phyloP scores from a whole-genome alignment of 495 filamentous ascomycete genomes.

The Penicillium cataractarum region DNA sequence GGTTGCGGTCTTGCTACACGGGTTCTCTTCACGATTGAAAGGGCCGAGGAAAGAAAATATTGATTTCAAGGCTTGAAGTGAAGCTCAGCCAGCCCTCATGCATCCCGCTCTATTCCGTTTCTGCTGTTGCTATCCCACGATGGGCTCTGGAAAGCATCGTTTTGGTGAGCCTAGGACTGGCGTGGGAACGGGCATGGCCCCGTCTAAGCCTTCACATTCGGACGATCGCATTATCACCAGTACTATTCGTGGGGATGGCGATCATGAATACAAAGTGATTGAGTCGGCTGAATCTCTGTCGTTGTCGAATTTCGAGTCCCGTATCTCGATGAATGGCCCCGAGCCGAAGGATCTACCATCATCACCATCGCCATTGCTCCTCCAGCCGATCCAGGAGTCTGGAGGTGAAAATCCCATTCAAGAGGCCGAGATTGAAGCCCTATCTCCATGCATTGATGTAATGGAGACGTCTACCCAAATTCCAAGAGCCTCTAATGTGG shows the following conservation, averaged over 20 bases:
- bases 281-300: background rate
- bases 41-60: conserved; percentile 14
- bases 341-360: conserved; percentile 2
- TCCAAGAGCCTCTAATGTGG: background rate
- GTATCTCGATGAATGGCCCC: background rate
- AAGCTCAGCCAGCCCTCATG: background rate
- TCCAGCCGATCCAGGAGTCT: conserved; percentile 1
- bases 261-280: background rate
- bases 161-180: conserved; percentile 3
- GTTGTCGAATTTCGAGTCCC: background rate
- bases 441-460: background rate
- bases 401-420: background rate
- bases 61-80: conserved; percentile 5
- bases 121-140: conserved; percentile 9
- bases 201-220: background rate
- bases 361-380: conserved; percentile 14
- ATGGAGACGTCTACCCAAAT: background rate
- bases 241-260: background rate
- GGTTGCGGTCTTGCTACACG: conserved; percentile 8
- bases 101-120: conserved; percentile 3
- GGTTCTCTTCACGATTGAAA: conserved; percentile 7
- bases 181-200: conserved; percentile 11
- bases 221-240: background rate
- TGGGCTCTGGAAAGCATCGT: conserved; percentile 11
- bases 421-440: background rate